Conservation (phyloP, 495 filamentous ascomycete species). For the Aspergillus haitiensis region DNA sequence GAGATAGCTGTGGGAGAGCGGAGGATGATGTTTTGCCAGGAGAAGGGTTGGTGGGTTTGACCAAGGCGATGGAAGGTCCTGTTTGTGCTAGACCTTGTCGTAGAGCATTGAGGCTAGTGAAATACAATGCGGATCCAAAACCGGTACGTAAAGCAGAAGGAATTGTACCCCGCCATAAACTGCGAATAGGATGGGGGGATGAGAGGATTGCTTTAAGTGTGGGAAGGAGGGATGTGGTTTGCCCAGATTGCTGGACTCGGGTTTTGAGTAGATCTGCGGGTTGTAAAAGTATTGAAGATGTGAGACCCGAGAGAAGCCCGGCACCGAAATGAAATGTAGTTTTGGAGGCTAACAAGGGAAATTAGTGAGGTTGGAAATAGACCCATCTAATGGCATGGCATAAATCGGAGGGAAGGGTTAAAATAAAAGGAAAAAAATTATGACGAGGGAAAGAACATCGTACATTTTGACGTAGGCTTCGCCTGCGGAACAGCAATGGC, state of each 20-base stretch:
- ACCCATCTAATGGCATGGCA: too few species aligned
- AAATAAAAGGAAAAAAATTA: not conserved
- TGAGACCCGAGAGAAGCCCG: conserved; percentile 81
- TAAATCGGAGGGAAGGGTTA: not conserved
- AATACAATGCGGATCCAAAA: conserved; percentile 91
- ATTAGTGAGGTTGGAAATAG: not conserved
- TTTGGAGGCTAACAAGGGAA: conserved; percentile 40
- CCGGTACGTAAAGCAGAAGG: conserved; percentile 91
- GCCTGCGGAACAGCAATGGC: conserved; percentile 34
- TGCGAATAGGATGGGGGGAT: conserved; percentile 60
- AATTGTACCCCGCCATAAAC: conserved; percentile 92
- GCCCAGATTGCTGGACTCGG: conserved; percentile 71
- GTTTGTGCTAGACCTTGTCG: conserved; percentile 64
- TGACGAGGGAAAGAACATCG: not conserved
- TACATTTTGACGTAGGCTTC: conserved; percentile 41
- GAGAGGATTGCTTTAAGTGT: conserved; percentile 69
- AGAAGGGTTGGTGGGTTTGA: conserved; percentile 22
- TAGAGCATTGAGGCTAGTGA: conserved; percentile 80
- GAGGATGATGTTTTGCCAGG: conserved; percentile 56
- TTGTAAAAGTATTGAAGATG: conserved; percentile 87
- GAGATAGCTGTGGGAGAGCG: conserved; percentile 78
- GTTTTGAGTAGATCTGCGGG: conserved; percentile 96
- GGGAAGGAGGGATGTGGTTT: conserved; percentile 61
- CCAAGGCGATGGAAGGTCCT: conserved; percentile 26
- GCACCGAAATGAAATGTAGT: conserved; percentile 80